These are phyloP conservation scores for Cladophialophora bantiana DNA, from an alignment of 2,329 filamentous ascomycete genomes.

Conservation along the genomic window DNA sequence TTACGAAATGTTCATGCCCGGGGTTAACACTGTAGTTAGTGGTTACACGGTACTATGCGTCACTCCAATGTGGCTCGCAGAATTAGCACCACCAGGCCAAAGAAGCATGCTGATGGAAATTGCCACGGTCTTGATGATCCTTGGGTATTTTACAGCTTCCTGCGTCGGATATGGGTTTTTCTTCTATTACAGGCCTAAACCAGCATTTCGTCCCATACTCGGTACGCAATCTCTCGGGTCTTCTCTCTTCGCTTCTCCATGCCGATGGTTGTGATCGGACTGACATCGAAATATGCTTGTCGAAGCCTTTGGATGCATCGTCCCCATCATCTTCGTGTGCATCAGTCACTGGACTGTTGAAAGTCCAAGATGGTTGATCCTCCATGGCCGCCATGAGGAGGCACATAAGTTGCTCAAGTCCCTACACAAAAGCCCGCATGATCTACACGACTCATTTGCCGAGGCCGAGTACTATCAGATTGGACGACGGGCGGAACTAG, in stretches of 20 bases:
- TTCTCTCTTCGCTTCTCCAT: neutral
- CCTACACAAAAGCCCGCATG: constrained; percentile 16
- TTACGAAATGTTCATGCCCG: neutral
- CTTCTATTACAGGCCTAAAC: constrained; percentile 19
- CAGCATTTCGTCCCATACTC: constrained; percentile 33
- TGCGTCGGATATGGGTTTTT: constrained; percentile 27
- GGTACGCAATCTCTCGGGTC: constrained; percentile 7
- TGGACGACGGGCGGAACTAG: constrained; percentile 13
- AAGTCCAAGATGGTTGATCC: constrained; percentile 27
- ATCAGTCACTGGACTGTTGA: constrained; percentile 10
- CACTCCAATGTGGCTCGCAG: constrained; percentile 17
- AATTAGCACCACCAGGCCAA: constrained; percentile 7
- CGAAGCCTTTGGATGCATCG: neutral
- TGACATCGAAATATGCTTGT: neutral
- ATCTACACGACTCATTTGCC: constrained; percentile 12
- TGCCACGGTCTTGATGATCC: neutral
- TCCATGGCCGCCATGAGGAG: constrained; percentile 24
- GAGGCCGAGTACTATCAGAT: constrained; percentile 32
- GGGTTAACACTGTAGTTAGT: neutral
- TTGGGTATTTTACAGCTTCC: constrained; percentile 11
- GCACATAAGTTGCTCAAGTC: constrained; percentile 15
- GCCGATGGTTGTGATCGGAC: neutral
- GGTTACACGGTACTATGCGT: constrained; percentile 6
- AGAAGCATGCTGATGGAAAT: constrained; percentile 7
- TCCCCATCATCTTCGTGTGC: constrained; percentile 17